These are phyloP conservation scores for Fallopia convolvulus DNA, from an alignment of 148 eudicot species.

Conservation along the genomic window DNA sequence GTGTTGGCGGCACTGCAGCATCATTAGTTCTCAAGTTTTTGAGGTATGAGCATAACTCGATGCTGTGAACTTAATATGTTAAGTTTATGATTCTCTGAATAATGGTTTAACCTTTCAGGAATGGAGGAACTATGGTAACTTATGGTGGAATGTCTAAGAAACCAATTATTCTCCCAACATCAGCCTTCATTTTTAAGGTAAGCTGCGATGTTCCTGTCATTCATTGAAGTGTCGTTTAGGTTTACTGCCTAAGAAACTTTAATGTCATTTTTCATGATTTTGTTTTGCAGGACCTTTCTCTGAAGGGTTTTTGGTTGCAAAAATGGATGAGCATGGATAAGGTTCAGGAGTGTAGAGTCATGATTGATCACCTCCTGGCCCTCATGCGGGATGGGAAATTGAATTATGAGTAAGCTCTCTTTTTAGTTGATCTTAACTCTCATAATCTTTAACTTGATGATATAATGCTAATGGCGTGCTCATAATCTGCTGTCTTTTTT, in stretches of 20 bases:
- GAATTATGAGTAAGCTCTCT: constrained; percentile 60
- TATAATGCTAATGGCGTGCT: background rate
- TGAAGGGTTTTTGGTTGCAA: constrained; percentile 94
- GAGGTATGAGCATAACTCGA: constrained; percentile 32
- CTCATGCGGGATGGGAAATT: constrained; percentile 63
- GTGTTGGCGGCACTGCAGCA: constrained; percentile 95
- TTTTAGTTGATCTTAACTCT: background rate
- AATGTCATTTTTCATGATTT: background rate
- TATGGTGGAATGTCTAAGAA: constrained; percentile 98
- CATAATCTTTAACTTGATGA: background rate
- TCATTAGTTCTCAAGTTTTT: constrained; percentile 74
- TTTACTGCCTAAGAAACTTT: background rate
- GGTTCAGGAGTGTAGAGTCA: constrained; percentile 51
- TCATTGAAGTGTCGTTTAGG: constrained; percentile 7
- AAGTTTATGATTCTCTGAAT: background rate
- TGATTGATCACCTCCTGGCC: constrained; percentile 67
- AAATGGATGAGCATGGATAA: constrained; percentile 69
- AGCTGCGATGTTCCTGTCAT: constrained; percentile 1
- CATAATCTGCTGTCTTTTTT: background rate
- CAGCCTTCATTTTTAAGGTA: constrained; percentile 93
- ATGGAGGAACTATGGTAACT: constrained; percentile 95
- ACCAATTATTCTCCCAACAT: constrained; percentile 74
- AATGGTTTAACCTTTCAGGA: constrained; percentile 28
- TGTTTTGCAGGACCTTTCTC: constrained; percentile 57
- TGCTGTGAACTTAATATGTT: background rate